Conservation (phyloP, 23 red algal species). For the Agarophyton chilense region DNA sequence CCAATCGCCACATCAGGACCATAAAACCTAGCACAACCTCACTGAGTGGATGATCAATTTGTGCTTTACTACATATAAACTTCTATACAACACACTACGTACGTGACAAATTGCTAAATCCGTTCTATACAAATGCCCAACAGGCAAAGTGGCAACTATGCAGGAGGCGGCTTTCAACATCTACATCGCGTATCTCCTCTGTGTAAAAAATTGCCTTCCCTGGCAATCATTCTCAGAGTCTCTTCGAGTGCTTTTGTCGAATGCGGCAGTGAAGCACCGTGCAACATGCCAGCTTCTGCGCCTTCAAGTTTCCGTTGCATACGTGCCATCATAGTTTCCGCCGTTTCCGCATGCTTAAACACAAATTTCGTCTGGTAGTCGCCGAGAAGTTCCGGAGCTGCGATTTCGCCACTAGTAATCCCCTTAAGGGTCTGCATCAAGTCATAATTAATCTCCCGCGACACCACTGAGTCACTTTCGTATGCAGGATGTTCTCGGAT, state of each 20-base stretch:
- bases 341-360: slow-evolving; percentile 29
- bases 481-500: slow-evolving; percentile 80
- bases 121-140: background rate
- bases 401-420: slow-evolving; percentile 68
- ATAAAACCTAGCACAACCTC: background rate
- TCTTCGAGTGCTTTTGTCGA: background rate
- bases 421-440: slow-evolving; percentile 73
- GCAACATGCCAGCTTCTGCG: slow-evolving; percentile 56
- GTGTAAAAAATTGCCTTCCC: background rate
- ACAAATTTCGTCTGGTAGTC: slow-evolving; percentile 67
- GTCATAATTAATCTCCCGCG: slow-evolving; percentile 75
- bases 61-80: background rate
- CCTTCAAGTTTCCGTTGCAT: slow-evolving; percentile 67
- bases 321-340: slow-evolving; percentile 55
- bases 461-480: slow-evolving; percentile 77
- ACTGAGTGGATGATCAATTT: background rate
- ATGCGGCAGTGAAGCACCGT: slow-evolving; percentile 54
- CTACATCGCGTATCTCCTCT: slow-evolving; percentile 8
- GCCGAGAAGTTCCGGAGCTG: slow-evolving; percentile 78
- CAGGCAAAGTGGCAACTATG: background rate
- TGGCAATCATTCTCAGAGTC: background rate
- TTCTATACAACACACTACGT: too few relatives aligned
- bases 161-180: background rate
- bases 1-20: background rate
- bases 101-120: too few relatives aligned